These are phyloP conservation scores for Emericellopsis atlantica DNA, from an alignment of 2,329 filamentous ascomycete species.

Conservation along the genomic window DNA sequence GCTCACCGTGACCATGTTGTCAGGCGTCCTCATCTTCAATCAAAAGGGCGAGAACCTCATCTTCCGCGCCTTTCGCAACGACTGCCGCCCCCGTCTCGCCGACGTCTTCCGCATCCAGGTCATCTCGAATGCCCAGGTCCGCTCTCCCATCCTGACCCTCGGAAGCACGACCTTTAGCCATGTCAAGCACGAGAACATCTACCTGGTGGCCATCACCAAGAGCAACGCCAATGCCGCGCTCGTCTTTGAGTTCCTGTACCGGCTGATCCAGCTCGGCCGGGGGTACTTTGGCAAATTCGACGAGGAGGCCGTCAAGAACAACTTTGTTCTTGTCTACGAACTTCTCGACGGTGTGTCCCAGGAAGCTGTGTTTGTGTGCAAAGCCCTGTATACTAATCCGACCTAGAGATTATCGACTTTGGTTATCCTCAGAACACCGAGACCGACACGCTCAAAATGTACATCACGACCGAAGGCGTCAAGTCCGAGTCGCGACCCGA, in stretches of 20 bases:
- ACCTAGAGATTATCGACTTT: constrained; percentile 88
- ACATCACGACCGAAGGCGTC: constrained; percentile 98
- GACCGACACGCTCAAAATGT: constrained; percentile 98
- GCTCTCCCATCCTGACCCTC: constrained; percentile 91
- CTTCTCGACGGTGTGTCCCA: constrained; percentile 64
- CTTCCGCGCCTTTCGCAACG: constrained; percentile 96
- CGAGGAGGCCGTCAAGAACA: constrained; percentile 99
- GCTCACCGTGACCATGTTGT: constrained; percentile 59
- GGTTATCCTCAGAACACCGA: constrained; percentile 98
- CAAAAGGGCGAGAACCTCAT: constrained; percentile 99
- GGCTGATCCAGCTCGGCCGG: constrained; percentile 77
- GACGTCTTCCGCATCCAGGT: constrained; percentile 99
- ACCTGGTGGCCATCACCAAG: constrained; percentile 93
- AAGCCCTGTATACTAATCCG: background rate
- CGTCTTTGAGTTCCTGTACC: constrained; percentile 95
- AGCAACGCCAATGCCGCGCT: constrained; percentile 98
- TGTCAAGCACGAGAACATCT: constrained; percentile 99
- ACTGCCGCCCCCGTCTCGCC: constrained; percentile 92
- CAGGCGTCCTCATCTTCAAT: constrained; percentile 95
- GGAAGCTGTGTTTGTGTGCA: background rate
- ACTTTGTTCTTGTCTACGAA: constrained; percentile 98
- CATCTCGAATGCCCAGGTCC: constrained; percentile 95
- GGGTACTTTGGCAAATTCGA: constrained; percentile 99
- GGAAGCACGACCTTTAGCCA: constrained; percentile 98
- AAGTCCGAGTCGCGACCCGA: constrained; percentile 79